Conservation (phyloP, 2,329 filamentous ascomycete genomes). For the Pseudogymnoascus destructans region DNA sequence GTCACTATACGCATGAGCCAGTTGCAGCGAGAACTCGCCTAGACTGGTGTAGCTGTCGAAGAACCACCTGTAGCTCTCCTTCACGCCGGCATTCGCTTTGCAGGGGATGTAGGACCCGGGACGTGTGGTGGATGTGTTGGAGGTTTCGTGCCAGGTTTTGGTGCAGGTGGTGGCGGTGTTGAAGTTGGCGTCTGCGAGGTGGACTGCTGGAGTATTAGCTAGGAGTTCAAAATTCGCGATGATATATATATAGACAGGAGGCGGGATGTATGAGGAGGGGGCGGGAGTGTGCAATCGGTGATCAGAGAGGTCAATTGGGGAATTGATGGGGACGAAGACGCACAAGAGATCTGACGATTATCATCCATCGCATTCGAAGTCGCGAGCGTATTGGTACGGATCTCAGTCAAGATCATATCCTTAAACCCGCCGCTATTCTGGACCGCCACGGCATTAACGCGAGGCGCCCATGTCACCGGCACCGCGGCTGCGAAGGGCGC, state of each 20-base stretch:
- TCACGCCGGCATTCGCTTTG: background rate
- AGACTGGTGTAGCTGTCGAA: constrained; percentile 15
- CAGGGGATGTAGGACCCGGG: constrained; percentile 16
- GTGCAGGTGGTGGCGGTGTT: constrained; percentile 21
- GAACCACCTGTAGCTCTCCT: constrained; percentile 18
- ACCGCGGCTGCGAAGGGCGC: background rate
- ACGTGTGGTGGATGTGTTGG: constrained; percentile 11
- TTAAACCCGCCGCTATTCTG: constrained; percentile 1
- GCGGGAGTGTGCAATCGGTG: too few species aligned
- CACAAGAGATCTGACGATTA: constrained; percentile 15
- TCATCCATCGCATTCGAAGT: background rate
- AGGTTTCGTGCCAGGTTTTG: constrained; percentile 16
- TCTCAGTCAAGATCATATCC: constrained; percentile 13
- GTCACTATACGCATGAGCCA: constrained; percentile 19
- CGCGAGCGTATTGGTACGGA: constrained; percentile 11
- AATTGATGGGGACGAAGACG: background rate
- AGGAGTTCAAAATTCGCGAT: too few species aligned
- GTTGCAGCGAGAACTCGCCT: constrained; percentile 15
- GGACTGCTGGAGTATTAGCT: constrained; percentile 15
- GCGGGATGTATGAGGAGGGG: too few species aligned
- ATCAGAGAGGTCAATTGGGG: background rate
- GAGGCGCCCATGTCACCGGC: background rate
- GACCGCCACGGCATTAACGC: background rate
- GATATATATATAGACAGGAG: too few species aligned
- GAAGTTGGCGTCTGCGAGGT: constrained; percentile 22